phyloP scores from a whole-genome alignment of 192 early-diverging fungal genomes.

The Phycomyces nitens region DNA sequence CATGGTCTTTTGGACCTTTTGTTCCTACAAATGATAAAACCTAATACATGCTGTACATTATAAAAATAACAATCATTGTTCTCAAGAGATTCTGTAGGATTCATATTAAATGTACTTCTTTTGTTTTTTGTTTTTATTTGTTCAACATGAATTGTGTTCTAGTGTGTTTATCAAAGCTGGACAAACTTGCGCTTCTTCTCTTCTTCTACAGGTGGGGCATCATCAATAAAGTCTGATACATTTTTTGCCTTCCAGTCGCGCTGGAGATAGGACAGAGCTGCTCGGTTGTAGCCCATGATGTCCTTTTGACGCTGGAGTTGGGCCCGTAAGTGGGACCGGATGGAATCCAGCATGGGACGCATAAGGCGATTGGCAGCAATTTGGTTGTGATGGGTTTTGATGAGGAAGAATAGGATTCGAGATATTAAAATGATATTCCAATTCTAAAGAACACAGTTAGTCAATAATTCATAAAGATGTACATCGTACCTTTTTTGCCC shows the following conservation, averaged over 20 bases:
- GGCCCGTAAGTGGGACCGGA: slow-evolving; percentile 61
- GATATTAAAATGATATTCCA: slow-evolving; percentile 78
- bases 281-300: slow-evolving; percentile 85
- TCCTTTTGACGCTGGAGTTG: slow-evolving; percentile 74
- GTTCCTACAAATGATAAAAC: too few species aligned
- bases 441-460: slow-evolving; percentile 35
- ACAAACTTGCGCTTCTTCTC: slow-evolving; percentile 76
- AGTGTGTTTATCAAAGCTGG: slow-evolving; percentile 22
- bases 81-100: background rate
- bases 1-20: too few species aligned
- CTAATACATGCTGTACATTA: too few species aligned
- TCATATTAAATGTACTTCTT: background rate
- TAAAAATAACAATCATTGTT: too few species aligned
- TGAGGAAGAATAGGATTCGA: slow-evolving; percentile 81
- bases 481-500: slow-evolving; percentile 69
- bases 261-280: slow-evolving; percentile 72
- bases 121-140: background rate
- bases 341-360: slow-evolving; percentile 67
- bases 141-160: background rate
- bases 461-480: slow-evolving; percentile 2
- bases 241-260: slow-evolving; percentile 74
- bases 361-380: slow-evolving; percentile 79
- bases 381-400: slow-evolving; percentile 87
- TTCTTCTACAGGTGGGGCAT: slow-evolving; percentile 46
- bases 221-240: slow-evolving; percentile 72